These are phyloP conservation scores for Heimioporus sp. DNA, from an alignment of 768 basidiomycete genomes.

Conservation along the genomic window DNA sequence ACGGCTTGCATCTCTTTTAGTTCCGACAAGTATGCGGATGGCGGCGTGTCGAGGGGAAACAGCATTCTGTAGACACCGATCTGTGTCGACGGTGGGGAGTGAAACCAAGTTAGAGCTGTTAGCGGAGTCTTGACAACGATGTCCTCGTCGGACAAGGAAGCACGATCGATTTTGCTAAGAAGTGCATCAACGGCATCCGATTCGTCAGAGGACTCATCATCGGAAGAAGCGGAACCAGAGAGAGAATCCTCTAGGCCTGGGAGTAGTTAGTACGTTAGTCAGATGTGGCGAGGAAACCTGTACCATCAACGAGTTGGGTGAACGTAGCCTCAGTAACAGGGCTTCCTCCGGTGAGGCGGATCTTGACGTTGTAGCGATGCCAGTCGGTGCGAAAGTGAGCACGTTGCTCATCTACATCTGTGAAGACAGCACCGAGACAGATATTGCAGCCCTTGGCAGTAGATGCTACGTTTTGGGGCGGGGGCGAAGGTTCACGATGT, in stretches of 20 bases:
- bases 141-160: constrained; percentile 42
- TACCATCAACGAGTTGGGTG: constrained; percentile 78
- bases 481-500: constrained; percentile 30
- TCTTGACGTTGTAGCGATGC: constrained; percentile 97
- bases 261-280: background rate
- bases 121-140: constrained; percentile 41
- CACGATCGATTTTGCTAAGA: constrained; percentile 55
- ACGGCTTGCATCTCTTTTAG: constrained; percentile 64
- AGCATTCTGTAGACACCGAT: constrained; percentile 83
- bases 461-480: constrained; percentile 31
- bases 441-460: constrained; percentile 61
- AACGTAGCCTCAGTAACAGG: constrained; percentile 73
- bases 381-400: constrained; percentile 91
- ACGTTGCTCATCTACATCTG: constrained; percentile 78
- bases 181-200: constrained; percentile 69
- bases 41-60: constrained; percentile 49
- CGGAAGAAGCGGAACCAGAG: constrained; percentile 86
- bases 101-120: constrained; percentile 87
- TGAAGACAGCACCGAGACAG: constrained; percentile 67
- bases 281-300: constrained; percentile 11
- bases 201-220: constrained; percentile 51
- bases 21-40: constrained; percentile 52
- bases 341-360: constrained; percentile 59
- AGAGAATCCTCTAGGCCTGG: constrained; percentile 81
- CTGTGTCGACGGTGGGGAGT: constrained; percentile 83